Evolutionary conservation across 1,284 basidiomycete species (phyloP).

Genomic region (Melanopsichium pennsylvanicum): DNA sequence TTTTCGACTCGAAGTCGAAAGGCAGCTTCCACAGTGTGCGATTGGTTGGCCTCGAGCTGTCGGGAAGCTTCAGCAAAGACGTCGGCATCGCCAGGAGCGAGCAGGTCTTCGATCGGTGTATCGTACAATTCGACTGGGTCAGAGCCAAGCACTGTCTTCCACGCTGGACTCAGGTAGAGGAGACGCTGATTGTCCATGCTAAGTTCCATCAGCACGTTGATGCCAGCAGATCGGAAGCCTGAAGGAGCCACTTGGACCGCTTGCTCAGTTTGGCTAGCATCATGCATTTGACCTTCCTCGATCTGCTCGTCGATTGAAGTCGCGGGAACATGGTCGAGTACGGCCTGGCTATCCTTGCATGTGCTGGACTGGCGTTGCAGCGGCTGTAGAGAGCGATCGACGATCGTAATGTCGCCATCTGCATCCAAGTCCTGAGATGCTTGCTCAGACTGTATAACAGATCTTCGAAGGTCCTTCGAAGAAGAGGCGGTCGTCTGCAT

Average conservation of each 20-base stretch:
- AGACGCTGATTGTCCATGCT: slow-evolving; percentile 84
- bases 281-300: slow-evolving; percentile 74
- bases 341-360: slow-evolving; percentile 1
- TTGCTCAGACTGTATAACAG: neutral
- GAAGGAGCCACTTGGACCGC: slow-evolving; percentile 8
- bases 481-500: slow-evolving; percentile 7
- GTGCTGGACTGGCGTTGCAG: slow-evolving; percentile 14
- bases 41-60: slow-evolving; percentile 86
- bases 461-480: neutral
- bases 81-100: slow-evolving; percentile 82
- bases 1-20: slow-evolving; percentile 79
- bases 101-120: slow-evolving; percentile 80
- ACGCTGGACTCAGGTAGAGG: slow-evolving; percentile 94
- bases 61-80: slow-evolving; percentile 89
- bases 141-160: slow-evolving; percentile 84
- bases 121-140: slow-evolving; percentile 84
- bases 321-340: neutral
- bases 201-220: slow-evolving; percentile 80
- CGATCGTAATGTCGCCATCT: slow-evolving; percentile 40
- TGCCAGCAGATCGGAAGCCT: slow-evolving; percentile 31
- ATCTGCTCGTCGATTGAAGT: slow-evolving; percentile 62
- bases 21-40: slow-evolving; percentile 89
- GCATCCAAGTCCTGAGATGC: slow-evolving; percentile 12
- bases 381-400: slow-evolving; percentile 22
- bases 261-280: slow-evolving; percentile 66